phyloP scores from a whole-genome alignment of 805 yeast genomes.

The Saccharomycopsis schoenii region DNA sequence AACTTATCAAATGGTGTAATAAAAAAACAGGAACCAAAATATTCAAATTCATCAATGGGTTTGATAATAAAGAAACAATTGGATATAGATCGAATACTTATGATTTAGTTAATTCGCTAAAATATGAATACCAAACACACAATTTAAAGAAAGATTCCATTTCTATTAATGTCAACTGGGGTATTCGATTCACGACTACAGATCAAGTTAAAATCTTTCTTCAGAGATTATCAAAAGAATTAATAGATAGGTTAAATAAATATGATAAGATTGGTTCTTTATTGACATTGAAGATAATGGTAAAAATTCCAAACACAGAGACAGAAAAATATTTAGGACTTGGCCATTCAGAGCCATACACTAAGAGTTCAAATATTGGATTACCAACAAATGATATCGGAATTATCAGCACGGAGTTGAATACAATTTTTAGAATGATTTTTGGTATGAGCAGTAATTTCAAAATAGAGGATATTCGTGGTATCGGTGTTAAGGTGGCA shows the following conservation, averaged over 20 bases:
- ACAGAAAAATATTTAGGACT: conserved; percentile 78
- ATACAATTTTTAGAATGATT: conserved; percentile 44
- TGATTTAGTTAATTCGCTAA: conserved; percentile 13
- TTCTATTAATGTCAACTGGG: conserved; percentile 87
- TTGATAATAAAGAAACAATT: conserved; percentile 53
- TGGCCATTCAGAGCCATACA: conserved; percentile 64
- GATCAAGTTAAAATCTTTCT: conserved; percentile 59
- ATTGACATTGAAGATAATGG: conserved; percentile 57
- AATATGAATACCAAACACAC: conserved; percentile 23
- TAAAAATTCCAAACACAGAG: conserved; percentile 54
- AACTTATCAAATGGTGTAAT: conserved; percentile 48
- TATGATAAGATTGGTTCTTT: conserved; percentile 42
- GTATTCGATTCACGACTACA: conserved; percentile 59
- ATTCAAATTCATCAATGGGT: conserved; percentile 51
- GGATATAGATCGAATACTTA: conserved; percentile 26
- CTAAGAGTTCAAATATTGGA: conserved; percentile 52
- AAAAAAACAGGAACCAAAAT: conserved; percentile 59
- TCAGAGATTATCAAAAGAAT: conserved; percentile 45
- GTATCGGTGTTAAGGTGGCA: conserved; percentile 62
- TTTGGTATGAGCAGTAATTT: conserved; percentile 28
- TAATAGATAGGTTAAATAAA: conserved; percentile 41
- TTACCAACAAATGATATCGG: conserved; percentile 52
- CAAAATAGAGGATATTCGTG: conserved; percentile 63
- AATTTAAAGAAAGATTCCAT: conserved; percentile 56
- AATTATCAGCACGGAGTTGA: conserved; percentile 48